These are phyloP conservation scores for Penicillium fuscoglaucum DNA, from an alignment of 2,329 filamentous ascomycete species.

Conservation along the genomic window DNA sequence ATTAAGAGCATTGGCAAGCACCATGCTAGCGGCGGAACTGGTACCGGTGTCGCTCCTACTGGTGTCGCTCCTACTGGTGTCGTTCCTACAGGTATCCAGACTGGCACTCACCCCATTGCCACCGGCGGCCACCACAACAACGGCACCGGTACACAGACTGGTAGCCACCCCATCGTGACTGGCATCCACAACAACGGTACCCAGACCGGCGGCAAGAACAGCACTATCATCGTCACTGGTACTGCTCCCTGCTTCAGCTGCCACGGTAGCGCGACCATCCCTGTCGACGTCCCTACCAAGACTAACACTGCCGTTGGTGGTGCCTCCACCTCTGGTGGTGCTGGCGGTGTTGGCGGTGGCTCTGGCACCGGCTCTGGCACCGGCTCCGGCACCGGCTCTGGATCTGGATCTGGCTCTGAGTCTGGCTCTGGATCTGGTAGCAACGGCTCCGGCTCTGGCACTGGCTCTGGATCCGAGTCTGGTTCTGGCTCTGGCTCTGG, in stretches of 20 bases:
- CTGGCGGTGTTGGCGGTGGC: neutral
- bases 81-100: neutral
- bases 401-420: slow-evolving; percentile 7
- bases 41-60: neutral
- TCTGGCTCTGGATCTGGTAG: neutral
- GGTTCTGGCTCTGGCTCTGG: neutral
- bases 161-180: slow-evolving; percentile 22
- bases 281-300: slow-evolving; percentile 4
- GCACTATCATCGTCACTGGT: slow-evolving; percentile 16
- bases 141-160: neutral
- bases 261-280: slow-evolving; percentile 6
- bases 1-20: slow-evolving; percentile 8
- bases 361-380: neutral
- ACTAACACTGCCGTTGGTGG: neutral
- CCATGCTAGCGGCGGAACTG: neutral
- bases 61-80: neutral
- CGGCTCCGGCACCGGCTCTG: slow-evolving; percentile 12
- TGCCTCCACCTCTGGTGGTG: neutral
- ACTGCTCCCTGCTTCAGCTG: slow-evolving; percentile 10
- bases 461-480: neutral
- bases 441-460: neutral
- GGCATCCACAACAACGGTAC: slow-evolving; percentile 14
- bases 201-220: slow-evolving; percentile 3
- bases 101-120: slow-evolving; percentile 24
- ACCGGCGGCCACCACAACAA: neutral